Conservation (phyloP, 139 green algal species). For the Coccomyxa sp. region DNA sequence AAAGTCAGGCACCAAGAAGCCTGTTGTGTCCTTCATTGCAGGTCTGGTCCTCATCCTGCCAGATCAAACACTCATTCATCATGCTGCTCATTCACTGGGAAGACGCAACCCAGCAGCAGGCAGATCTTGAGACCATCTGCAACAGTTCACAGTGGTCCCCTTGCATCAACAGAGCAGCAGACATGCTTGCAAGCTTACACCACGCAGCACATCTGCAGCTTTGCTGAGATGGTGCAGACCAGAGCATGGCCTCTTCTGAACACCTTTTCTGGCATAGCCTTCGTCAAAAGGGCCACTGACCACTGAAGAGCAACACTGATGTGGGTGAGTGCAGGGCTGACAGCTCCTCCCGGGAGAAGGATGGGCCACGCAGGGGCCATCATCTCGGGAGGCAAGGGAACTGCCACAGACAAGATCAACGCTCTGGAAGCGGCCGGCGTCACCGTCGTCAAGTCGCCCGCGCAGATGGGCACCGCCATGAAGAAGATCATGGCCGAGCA, state of each 20-base stretch:
- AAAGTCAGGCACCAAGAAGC: slow-evolving; percentile 86
- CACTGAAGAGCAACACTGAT: too few relatives aligned
- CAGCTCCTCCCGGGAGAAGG: slow-evolving; percentile 89
- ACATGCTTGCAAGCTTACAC: too few relatives aligned
- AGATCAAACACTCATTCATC: too few relatives aligned
- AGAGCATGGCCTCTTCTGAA: too few relatives aligned
- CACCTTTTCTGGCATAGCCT: too few relatives aligned
- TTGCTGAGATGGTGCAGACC: too few relatives aligned
- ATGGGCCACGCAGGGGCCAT: slow-evolving; percentile 99
- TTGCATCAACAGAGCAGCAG: too few relatives aligned
- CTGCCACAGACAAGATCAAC: slow-evolving; percentile 91
- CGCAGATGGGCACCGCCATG: slow-evolving; percentile 87
- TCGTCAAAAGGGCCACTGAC: too few relatives aligned
- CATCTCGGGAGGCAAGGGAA: slow-evolving; percentile 93
- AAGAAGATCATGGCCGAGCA: slow-evolving; percentile 14
- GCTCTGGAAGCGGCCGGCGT: slow-evolving; percentile 89
- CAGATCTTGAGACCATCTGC: not conserved
- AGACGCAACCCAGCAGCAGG: too few relatives aligned
- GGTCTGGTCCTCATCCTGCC: slow-evolving; percentile 30
- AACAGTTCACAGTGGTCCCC: too few relatives aligned
- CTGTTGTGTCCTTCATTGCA: slow-evolving; percentile 98
- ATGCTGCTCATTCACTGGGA: too few relatives aligned
- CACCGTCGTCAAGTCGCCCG: slow-evolving; percentile 75
- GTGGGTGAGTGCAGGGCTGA: slow-evolving; percentile 90
- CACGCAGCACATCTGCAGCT: too few relatives aligned